Conservation (phyloP, 768 basidiomycete species). For the Amanita pallidorosea region DNA sequence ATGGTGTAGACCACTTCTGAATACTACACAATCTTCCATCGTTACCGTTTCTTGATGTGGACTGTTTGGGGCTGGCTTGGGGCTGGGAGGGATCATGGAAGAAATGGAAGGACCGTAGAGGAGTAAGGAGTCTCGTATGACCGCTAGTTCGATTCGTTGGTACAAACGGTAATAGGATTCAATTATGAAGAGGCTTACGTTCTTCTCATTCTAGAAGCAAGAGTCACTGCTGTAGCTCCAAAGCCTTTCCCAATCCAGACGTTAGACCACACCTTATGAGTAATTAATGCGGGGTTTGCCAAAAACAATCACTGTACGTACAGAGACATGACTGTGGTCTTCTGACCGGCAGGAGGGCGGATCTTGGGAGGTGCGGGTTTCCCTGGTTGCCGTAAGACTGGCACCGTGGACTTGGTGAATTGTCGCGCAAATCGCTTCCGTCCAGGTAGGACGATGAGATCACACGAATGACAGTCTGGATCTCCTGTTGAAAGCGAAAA, state of each 20-base stretch:
- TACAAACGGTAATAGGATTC: slow-evolving; percentile 53
- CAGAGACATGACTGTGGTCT: not conserved
- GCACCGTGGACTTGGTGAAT: slow-evolving; percentile 42
- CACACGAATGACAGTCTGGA: too few species aligned
- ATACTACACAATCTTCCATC: slow-evolving; percentile 47
- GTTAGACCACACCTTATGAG: slow-evolving; percentile 56
- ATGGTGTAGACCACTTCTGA: slow-evolving; percentile 48
- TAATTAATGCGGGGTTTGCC: slow-evolving; percentile 42
- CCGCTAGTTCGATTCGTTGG: slow-evolving; percentile 49
- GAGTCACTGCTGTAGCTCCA: not conserved
- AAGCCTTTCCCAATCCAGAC: slow-evolving; percentile 44
- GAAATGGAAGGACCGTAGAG: slow-evolving; percentile 44
- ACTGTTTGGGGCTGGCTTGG: too few species aligned
- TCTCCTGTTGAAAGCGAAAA: slow-evolving; percentile 34
- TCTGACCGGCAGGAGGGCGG: slow-evolving; percentile 37
- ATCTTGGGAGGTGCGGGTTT: slow-evolving; percentile 50
- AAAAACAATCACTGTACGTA: slow-evolving; percentile 36
- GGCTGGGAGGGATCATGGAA: too few species aligned
- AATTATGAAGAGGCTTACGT: slow-evolving; percentile 37
- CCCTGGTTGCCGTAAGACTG: slow-evolving; percentile 46
- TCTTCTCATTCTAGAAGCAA: not conserved
- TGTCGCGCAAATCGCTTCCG: slow-evolving; percentile 14
- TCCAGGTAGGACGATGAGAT: too few species aligned
- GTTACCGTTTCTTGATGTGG: slow-evolving; percentile 39
- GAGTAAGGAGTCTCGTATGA: slow-evolving; percentile 30